These are phyloP conservation scores for Eucalyptus erythrocorys DNA, from an alignment of 345 rosid genomes.

Conservation along the genomic window DNA sequence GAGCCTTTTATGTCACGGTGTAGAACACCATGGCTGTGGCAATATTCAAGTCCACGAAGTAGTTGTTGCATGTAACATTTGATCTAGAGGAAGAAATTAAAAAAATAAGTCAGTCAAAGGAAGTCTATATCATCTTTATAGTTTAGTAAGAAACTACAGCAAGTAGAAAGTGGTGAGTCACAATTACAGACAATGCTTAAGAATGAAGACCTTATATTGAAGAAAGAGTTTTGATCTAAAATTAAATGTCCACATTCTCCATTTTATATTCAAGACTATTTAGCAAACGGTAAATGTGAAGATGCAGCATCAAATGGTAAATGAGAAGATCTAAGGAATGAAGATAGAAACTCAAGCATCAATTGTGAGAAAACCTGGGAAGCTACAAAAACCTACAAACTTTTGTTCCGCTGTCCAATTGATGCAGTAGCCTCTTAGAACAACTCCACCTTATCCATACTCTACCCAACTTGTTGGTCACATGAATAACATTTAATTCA, in stretches of 20 bases:
- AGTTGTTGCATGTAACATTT: slow-evolving; percentile 54
- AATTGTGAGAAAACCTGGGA: background rate
- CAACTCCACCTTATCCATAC: background rate
- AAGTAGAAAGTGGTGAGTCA: background rate
- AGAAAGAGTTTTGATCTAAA: background rate
- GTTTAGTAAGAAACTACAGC: background rate
- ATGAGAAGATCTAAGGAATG: background rate
- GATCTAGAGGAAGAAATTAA: slow-evolving; percentile 13
- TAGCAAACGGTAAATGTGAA: background rate
- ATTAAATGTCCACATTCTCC: background rate
- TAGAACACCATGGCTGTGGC: slow-evolving; percentile 43
- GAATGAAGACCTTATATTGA: background rate
- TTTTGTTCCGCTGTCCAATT: background rate
- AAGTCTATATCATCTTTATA: background rate
- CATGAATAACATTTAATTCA: background rate
- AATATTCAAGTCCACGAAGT: slow-evolving; percentile 37
- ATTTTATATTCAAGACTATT: background rate
- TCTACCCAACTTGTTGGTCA: background rate
- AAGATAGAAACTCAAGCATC: background rate
- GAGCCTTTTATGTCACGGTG: slow-evolving; percentile 53
- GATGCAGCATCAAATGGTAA: background rate
- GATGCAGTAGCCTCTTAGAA: background rate
- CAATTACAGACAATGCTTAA: background rate
- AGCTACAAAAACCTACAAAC: background rate
- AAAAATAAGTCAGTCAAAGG: background rate